Conservation (phyloP, 768 basidiomycete genomes). For the Leccinum sublutescens region DNA sequence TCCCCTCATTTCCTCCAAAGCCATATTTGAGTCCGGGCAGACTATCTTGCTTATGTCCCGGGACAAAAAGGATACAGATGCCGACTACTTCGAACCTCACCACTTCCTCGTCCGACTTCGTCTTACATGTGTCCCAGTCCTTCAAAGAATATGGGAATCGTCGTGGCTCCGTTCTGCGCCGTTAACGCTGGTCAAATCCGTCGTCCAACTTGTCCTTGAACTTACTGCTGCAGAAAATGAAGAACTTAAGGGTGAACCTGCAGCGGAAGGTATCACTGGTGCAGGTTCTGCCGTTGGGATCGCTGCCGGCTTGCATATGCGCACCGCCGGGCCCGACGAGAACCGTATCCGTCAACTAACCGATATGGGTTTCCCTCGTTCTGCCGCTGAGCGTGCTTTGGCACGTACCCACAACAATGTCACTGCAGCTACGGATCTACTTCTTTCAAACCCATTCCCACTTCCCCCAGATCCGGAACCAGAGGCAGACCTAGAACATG, state of each 20-base stretch:
- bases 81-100: conserved; percentile 79
- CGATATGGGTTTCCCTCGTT: conserved; percentile 97
- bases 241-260: conserved; percentile 50
- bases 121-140: conserved; percentile 61
- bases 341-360: conserved; percentile 75
- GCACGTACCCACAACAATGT: conserved; percentile 85
- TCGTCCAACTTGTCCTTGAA: conserved; percentile 77
- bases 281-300: conserved; percentile 31
- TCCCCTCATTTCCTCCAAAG: conserved; percentile 74
- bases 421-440: conserved; percentile 80
- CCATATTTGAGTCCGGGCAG: conserved; percentile 84
- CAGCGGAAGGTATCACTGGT: conserved; percentile 35
- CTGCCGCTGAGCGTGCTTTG: conserved; percentile 82
- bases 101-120: conserved; percentile 86
- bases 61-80: conserved; percentile 76
- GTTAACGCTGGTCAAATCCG: conserved; percentile 67
- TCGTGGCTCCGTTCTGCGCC: conserved; percentile 80
- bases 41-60: conserved; percentile 67
- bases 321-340: conserved; percentile 62
- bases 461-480: conserved; percentile 59
- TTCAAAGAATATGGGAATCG: conserved; percentile 76
- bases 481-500: conserved; percentile 21
- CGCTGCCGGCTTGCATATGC: conserved; percentile 34
- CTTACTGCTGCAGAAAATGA: conserved; percentile 83
- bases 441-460: conserved; percentile 80